phyloP scores from a whole-genome alignment of 441 rosid genomes.

The Francoa sonchifolia region DNA sequence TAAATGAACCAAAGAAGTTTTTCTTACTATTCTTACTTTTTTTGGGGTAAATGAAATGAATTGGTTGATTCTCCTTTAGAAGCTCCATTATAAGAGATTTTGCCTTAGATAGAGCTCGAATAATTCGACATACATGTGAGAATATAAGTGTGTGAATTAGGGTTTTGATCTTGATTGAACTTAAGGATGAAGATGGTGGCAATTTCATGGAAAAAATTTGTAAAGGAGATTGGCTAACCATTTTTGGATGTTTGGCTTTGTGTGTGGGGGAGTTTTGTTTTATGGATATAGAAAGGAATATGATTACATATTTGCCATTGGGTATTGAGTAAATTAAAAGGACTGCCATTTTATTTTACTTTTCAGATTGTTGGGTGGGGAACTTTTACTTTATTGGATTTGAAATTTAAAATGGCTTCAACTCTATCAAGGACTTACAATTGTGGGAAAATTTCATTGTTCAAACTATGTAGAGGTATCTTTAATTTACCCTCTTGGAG shows the following conservation, averaged over 20 bases:
- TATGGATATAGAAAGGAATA: conserved; percentile 16
- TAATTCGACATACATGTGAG: conserved; percentile 35
- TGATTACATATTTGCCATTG: conserved; percentile 30
- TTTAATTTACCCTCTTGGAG: too few relatives aligned
- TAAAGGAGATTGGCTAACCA: conserved; percentile 19
- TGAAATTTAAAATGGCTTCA: too few relatives aligned
- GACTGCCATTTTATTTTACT: conserved; percentile 17
- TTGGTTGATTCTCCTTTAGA: conserved; percentile 32
- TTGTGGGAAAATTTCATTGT: too few relatives aligned
- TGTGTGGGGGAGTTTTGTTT: conserved; percentile 13
- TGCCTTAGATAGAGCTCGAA: conserved; percentile 45
- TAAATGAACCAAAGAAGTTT: conserved; percentile 56
- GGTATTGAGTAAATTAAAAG: conserved; percentile 29
- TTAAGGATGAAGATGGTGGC: conserved; percentile 33
- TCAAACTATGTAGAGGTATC: too few relatives aligned
- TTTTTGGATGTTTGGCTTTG: conserved; percentile 4
- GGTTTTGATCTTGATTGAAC: conserved; percentile 47
- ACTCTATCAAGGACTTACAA: too few relatives aligned
- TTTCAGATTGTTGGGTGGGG: too few relatives aligned
- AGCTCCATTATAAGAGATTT: conserved; percentile 33
- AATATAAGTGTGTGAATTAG: conserved; percentile 36
- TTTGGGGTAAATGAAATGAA: conserved; percentile 24
- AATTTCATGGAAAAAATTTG: conserved; percentile 31
- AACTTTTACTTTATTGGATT: too few relatives aligned
- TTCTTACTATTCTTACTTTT: conserved; percentile 20